Evolutionary conservation across 768 basidiomycete genomes (phyloP).

Genomic region (Agaricus subrufescens): DNA sequence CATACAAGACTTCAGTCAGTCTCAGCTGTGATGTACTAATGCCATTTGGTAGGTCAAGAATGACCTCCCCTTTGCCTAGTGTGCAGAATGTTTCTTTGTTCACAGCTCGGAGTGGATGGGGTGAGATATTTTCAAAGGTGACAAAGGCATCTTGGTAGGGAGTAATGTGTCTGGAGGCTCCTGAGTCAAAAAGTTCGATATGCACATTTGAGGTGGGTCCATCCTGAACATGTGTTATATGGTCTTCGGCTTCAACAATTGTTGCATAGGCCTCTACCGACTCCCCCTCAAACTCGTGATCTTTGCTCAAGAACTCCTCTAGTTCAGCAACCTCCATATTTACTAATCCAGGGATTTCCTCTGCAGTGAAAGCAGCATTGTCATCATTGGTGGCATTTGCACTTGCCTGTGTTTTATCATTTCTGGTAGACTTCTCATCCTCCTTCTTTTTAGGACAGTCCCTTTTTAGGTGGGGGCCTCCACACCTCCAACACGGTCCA

Average conservation of each 20-base stretch:
- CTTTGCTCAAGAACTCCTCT: too few species aligned
- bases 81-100: slow-evolving; percentile 26
- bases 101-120: slow-evolving; percentile 21
- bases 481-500: not conserved
- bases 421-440: not conserved
- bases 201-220: not conserved
- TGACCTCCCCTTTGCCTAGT: slow-evolving; percentile 20
- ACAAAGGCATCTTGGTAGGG: slow-evolving; percentile 21
- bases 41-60: slow-evolving; percentile 27
- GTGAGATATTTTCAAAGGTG: slow-evolving; percentile 18
- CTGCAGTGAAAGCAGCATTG: not conserved
- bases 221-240: not conserved
- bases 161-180: slow-evolving; percentile 22
- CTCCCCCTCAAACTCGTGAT: too few species aligned
- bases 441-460: not conserved
- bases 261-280: not conserved
- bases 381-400: not conserved
- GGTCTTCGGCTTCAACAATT: not conserved
- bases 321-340: too few species aligned
- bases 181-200: slow-evolving; percentile 23
- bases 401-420: not conserved
- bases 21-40: slow-evolving; percentile 9
- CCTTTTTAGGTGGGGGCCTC: not conserved
- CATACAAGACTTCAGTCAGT: slow-evolving; percentile 31
- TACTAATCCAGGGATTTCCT: too few species aligned